A percentile compares a stretch with the other conserved stretches of the same genome.
These are phyloP conservation scores for Alternaria ethzedia DNA, from an alignment of 2,329 filamentous ascomycete species.

Conservation along the genomic window DNA sequence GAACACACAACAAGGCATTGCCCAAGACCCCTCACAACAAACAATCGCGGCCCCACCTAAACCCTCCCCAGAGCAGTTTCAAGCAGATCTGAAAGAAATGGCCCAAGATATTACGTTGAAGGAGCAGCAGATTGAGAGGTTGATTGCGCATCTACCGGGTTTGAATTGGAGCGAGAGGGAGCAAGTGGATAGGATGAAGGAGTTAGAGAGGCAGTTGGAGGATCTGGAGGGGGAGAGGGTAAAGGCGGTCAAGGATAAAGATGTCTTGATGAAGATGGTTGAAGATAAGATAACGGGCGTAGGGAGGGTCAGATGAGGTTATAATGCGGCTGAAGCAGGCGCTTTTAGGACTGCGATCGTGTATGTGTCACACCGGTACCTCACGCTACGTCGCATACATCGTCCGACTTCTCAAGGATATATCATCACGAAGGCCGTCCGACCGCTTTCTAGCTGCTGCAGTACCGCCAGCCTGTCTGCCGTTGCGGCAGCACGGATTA, in stretches of 20 bases:
- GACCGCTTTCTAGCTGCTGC: not conserved
- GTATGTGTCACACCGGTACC: not conserved
- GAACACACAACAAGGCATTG: slow-evolving; percentile 18
- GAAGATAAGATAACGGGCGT: slow-evolving; percentile 54
- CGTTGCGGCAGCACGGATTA: not conserved
- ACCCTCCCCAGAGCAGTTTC: slow-evolving; percentile 58
- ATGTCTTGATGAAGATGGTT: slow-evolving; percentile 52
- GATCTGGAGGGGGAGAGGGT: slow-evolving; percentile 51
- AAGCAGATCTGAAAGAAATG: slow-evolving; percentile 72
- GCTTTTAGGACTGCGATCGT: not conserved
- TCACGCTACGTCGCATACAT: not conserved
- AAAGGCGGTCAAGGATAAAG: slow-evolving; percentile 51
- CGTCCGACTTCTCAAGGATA: not conserved
- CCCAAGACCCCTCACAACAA: slow-evolving; percentile 19
- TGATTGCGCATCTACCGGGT: slow-evolving; percentile 77
- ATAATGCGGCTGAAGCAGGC: not conserved
- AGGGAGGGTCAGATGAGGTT: slow-evolving; percentile 22
- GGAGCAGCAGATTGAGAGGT: slow-evolving; percentile 80
- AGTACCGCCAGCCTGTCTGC: not conserved
- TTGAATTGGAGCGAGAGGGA: slow-evolving; percentile 79
- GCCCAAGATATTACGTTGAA: slow-evolving; percentile 78
- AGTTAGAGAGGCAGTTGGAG: slow-evolving; percentile 52
- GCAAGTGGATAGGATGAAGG: slow-evolving; percentile 67
- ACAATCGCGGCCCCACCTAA: slow-evolving; percentile 16
- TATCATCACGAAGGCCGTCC: not conserved